These are phyloP conservation scores for Sporobolomyces pararoseus DNA, from an alignment of 768 basidiomycete species.

Conservation along the genomic window DNA sequence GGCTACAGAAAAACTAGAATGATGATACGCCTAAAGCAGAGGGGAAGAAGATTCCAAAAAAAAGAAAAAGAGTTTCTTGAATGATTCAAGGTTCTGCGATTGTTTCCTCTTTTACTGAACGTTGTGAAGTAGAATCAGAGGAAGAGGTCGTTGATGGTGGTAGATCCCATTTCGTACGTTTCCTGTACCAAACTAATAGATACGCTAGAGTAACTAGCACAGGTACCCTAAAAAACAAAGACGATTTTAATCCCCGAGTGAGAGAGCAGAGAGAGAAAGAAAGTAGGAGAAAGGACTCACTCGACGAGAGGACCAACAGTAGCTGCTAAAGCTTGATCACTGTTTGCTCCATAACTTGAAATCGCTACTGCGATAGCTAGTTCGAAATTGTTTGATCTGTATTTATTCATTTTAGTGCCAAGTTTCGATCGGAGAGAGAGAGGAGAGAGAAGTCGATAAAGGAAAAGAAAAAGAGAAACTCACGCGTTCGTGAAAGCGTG, in stretches of 20 bases:
- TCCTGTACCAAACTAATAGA: slow-evolving; percentile 57
- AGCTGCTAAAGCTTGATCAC: slow-evolving; percentile 74
- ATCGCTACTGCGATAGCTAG: slow-evolving; percentile 78
- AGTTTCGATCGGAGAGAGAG: slow-evolving; percentile 47
- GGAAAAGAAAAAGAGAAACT: neutral
- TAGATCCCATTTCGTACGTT: slow-evolving; percentile 54
- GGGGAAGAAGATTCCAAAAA: no score
- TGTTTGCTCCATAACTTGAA: slow-evolving; percentile 70
- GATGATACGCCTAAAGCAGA: no score
- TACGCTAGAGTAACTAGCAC: slow-evolving; percentile 67
- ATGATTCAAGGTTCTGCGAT: no score
- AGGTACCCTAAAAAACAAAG: slow-evolving; percentile 55
- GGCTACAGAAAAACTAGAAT: no score
- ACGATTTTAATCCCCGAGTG: neutral
- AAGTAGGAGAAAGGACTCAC: slow-evolving; percentile 11
- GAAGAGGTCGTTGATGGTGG: no score
- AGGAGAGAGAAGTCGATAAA: neutral
- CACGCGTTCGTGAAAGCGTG: slow-evolving; percentile 54
- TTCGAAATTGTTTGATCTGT: slow-evolving; percentile 51
- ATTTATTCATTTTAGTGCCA: no score
- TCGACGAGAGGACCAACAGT: slow-evolving; percentile 55
- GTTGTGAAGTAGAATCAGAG: no score
- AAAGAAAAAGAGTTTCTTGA: no score
- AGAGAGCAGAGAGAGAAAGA: neutral
- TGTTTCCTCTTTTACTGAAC: no score